Conservation (phyloP, 2,329 filamentous ascomycete species). For the Arthrobotrys sinensis region DNA sequence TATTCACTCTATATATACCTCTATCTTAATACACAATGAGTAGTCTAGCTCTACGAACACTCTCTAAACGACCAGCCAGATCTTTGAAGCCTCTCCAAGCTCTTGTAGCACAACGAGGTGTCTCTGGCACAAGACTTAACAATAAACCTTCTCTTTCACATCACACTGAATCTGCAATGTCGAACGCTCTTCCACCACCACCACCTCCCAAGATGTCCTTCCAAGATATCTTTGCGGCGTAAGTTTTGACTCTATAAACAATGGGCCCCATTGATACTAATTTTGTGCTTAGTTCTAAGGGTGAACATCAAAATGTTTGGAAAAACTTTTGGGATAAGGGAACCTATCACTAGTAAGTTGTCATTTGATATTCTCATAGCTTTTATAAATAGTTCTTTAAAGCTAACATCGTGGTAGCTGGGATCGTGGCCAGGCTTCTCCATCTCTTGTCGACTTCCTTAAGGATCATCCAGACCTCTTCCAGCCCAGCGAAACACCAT, state of each 20-base stretch:
- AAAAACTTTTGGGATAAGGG: conserved; percentile 44
- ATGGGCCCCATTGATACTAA: not conserved
- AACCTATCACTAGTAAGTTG: conserved; percentile 52
- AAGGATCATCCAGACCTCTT: conserved; percentile 67
- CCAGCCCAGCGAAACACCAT: conserved; percentile 62
- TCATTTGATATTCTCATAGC: not conserved
- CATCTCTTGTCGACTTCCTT: conserved; percentile 73
- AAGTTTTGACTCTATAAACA: conserved; percentile 9
- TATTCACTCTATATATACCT: not conserved
- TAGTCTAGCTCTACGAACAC: conserved; percentile 24
- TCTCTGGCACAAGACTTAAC: conserved; percentile 38
- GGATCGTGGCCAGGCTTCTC: conserved; percentile 73
- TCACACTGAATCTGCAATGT: conserved; percentile 29
- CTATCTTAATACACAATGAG: conserved; percentile 29
- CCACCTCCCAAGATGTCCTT: conserved; percentile 36
- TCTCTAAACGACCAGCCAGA: conserved; percentile 21
- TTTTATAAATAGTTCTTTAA: not conserved
- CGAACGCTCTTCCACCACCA: conserved; percentile 15
- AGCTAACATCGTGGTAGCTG: conserved; percentile 66
- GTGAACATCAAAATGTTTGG: conserved; percentile 48
- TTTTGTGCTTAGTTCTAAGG: conserved; percentile 22
- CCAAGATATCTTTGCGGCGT: conserved; percentile 49
- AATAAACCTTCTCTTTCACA: conserved; percentile 42
- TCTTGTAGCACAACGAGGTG: conserved; percentile 13
- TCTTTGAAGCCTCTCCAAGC: conserved; percentile 23